phyloP scores from a whole-genome alignment of 805 yeast genomes.

The Candida koratica region DNA sequence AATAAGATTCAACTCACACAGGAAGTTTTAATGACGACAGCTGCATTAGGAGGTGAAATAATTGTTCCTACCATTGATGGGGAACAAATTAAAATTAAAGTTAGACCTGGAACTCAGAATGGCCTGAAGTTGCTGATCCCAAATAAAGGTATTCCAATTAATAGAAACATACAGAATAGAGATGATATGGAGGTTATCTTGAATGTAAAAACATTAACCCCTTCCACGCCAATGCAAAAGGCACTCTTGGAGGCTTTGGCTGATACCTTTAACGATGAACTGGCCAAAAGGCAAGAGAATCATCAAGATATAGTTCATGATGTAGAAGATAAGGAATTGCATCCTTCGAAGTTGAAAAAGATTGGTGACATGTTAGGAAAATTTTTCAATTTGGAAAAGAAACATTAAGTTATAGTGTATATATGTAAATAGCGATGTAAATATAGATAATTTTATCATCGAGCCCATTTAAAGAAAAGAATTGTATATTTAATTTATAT shows the following conservation, averaged over 20 bases:
- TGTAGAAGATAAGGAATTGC: slow-evolving; percentile 31
- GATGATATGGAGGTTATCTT: slow-evolving; percentile 80
- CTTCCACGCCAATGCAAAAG: slow-evolving; percentile 78
- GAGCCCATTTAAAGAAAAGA: too few species aligned
- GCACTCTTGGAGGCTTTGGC: slow-evolving; percentile 93
- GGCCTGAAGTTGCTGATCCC: slow-evolving; percentile 74
- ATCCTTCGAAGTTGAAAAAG: slow-evolving; percentile 51
- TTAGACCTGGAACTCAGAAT: slow-evolving; percentile 79
- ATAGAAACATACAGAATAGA: slow-evolving; percentile 48
- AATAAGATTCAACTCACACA: slow-evolving; percentile 62
- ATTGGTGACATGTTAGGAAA: slow-evolving; percentile 57
- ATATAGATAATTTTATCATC: background rate
- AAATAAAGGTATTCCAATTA: slow-evolving; percentile 80
- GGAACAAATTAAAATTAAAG: slow-evolving; percentile 65
- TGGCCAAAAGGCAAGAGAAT: slow-evolving; percentile 64
- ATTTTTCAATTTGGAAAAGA: slow-evolving; percentile 46
- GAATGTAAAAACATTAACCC: slow-evolving; percentile 66
- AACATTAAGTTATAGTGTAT: slow-evolving; percentile 14
- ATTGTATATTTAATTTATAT: too few species aligned
- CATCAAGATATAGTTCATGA: slow-evolving; percentile 39
- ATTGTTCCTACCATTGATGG: slow-evolving; percentile 91
- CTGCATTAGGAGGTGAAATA: slow-evolving; percentile 89
- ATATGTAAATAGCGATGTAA: slow-evolving; percentile 10
- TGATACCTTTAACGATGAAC: slow-evolving; percentile 75
- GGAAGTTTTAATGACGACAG: slow-evolving; percentile 88